phyloP scores from a whole-genome alignment of 2,329 filamentous ascomycete genomes.

The Botrytis pseudocinerea region DNA sequence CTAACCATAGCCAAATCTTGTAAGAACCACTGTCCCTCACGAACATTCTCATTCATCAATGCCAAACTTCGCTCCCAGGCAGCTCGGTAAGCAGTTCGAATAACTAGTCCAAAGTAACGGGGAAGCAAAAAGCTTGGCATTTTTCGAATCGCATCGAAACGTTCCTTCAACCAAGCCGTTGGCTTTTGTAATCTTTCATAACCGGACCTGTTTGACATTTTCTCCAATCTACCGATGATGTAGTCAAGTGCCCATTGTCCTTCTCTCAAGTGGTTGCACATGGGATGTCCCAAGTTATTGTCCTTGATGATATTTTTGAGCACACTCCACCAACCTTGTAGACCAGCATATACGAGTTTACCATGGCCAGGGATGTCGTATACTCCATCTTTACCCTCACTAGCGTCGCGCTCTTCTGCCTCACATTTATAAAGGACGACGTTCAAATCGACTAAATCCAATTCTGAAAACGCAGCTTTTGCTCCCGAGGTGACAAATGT shows the following conservation, averaged over 20 bases:
- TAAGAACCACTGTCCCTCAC: constrained; percentile 82
- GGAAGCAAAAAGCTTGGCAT: constrained; percentile 89
- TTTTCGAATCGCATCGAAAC: constrained; percentile 81
- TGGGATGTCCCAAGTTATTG: constrained; percentile 88
- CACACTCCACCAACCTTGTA: constrained; percentile 99
- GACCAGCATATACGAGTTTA: constrained; percentile 85
- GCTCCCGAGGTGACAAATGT: constrained; percentile 82
- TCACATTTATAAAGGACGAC: constrained; percentile 90
- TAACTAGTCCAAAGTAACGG: constrained; percentile 86
- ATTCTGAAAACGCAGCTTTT: constrained; percentile 71
- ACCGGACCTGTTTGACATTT: constrained; percentile 62
- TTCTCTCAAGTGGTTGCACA: constrained; percentile 89
- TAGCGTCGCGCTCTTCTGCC: constrained; percentile 80
- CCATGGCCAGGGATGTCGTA: constrained; percentile 86
- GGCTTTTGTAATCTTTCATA: constrained; percentile 65
- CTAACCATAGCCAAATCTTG: constrained; percentile 89
- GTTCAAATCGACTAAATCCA: constrained; percentile 82
- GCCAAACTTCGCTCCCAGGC: constrained; percentile 76
- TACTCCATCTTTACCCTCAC: constrained; percentile 76
- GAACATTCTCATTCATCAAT: constrained; percentile 76
- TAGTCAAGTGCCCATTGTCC: constrained; percentile 94
- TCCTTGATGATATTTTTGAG: constrained; percentile 80
- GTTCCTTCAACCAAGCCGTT: constrained; percentile 76
- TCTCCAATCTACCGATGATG: constrained; percentile 74
- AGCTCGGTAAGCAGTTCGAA: constrained; percentile 84